phyloP scores from a whole-genome alignment of 768 basidiomycete genomes.

The Cyathus striatus region DNA sequence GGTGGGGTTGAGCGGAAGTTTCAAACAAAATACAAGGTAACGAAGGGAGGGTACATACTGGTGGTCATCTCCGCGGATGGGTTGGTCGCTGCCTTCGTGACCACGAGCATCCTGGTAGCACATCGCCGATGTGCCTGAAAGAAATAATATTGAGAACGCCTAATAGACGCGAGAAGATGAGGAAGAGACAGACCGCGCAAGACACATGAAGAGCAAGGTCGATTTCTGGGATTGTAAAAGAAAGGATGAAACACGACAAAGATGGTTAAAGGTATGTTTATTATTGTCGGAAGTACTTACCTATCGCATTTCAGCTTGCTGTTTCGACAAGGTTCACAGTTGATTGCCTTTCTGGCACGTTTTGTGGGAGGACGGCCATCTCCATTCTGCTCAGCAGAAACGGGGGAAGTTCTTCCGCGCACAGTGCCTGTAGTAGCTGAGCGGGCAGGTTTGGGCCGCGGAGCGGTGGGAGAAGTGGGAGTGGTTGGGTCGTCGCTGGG shows the following conservation, averaged over 20 bases:
- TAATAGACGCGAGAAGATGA: conserved; percentile 7
- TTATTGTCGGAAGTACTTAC: too few relatives aligned
- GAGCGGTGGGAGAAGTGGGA: conserved; percentile 29
- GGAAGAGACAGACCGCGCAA: conserved; percentile 53
- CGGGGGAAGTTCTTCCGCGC: conserved; percentile 46
- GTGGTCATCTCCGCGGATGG: conserved; percentile 56
- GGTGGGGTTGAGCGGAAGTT: conserved; percentile 6
- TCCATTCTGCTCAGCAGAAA: conserved; percentile 33
- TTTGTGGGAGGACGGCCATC: conserved; percentile 71
- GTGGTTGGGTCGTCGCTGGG: conserved; percentile 31
- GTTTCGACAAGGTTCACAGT: conserved; percentile 84
- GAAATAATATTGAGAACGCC: conserved; percentile 14
- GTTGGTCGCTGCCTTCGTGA: conserved; percentile 48
- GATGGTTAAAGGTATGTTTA: conserved; percentile 5
- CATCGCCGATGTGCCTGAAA: conserved; percentile 69
- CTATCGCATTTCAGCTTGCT: conserved; percentile 89
- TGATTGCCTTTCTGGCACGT: conserved; percentile 82
- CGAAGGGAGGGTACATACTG: conserved; percentile 34
- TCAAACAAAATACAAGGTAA: conserved; percentile 8
- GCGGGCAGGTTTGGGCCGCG: conserved; percentile 37
- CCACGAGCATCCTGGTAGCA: conserved; percentile 77
- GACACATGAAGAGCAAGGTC: conserved; percentile 87
- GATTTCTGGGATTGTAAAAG: conserved; percentile 46
- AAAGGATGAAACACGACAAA: conserved; percentile 4
- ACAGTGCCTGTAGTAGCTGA: conserved; percentile 36